Base-by-base conservation (phyloP, 2,329 filamentous ascomycete genomes). In the Beauveria rudraprayagi region DNA sequence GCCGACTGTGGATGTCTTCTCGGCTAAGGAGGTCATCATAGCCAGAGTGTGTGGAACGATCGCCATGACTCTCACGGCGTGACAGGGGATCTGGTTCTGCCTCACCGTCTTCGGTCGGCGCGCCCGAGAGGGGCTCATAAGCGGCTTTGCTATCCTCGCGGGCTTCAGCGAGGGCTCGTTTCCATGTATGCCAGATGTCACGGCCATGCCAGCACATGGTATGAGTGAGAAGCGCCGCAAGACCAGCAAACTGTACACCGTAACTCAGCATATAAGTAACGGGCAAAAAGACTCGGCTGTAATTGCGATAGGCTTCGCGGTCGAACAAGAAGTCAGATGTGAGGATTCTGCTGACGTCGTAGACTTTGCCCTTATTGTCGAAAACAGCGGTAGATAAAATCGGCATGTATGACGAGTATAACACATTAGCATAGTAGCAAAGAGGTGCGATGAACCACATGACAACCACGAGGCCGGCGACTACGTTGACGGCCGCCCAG, bases 251-350 rank as follows among this genome's bases (percentile, higher is more conserved):
- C 68, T 94, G 91, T 26, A 95, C 82, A 3, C 88, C 91, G 66
- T 95, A 96, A 69, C 90, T 92, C 46, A 95, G 79, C 22, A 92
- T 89, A 69, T 94, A 96, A 0, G 91, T 94, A 63, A 94, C 91
- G 1, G 91, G 90, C 9, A 95, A 76, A 66, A 92, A 96, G 1
- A 95, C 89, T 19, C 89, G 84, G 66, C 90, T 93, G 73, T 95
- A 95, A n/a, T 80, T 82, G 53, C 85, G 78, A 72, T 95, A 96
- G 19, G 90, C 89, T 22, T 85, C 81, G 63, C 82, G 78, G 68
- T 95, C 89, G 67, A 96, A 93, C 41, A 91, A 70, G 64, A 92
- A 94, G 47, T 93, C 86, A 0, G 83, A 66, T 0, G 90, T 93
- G 47, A 96, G 77, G 46, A 96, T 92, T 66, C 83, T 89, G 73